Evolutionary conservation across 2,329 filamentous ascomycete species (phyloP).

Genomic region (Pyrenochaeta sp.): DNA sequence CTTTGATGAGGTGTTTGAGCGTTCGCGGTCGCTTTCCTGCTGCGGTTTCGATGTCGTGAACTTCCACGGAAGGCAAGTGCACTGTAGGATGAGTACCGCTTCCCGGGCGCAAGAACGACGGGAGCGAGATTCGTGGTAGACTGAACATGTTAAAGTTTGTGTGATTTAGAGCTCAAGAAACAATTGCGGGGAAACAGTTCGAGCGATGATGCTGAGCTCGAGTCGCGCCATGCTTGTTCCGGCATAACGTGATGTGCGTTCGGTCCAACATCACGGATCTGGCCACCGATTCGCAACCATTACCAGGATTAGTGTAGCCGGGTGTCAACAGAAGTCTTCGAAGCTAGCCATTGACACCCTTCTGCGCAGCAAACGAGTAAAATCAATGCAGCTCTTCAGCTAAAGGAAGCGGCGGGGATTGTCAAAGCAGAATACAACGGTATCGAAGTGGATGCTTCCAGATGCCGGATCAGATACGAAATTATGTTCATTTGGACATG

Average conservation of each 20-base stretch:
- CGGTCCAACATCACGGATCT: not conserved
- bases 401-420: not conserved
- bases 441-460: not conserved
- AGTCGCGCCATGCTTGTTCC: slow-evolving; percentile 26
- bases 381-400: not conserved
- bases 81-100: slow-evolving; percentile 42
- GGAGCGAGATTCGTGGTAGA: slow-evolving; percentile 29
- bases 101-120: slow-evolving; percentile 28
- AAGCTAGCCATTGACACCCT: not conserved
- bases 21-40: slow-evolving; percentile 81
- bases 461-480: not conserved
- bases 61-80: slow-evolving; percentile 71
- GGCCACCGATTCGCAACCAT: slow-evolving; percentile 21
- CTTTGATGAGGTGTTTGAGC: slow-evolving; percentile 87
- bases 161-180: slow-evolving; percentile 9
- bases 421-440: not conserved
- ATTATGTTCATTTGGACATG: not conserved
- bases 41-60: slow-evolving; percentile 81
- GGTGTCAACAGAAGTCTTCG: not conserved
- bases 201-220: slow-evolving; percentile 16
- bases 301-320: slow-evolving; percentile 7
- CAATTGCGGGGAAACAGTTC: slow-evolving; percentile 30
- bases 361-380: not conserved
- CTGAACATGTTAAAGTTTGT: slow-evolving; percentile 31
- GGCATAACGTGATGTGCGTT: slow-evolving; percentile 32